Evolutionary conservation across 148 eudicot genomes (phyloP), one percentile per base, ranked within the genome.

Genomic region (Camellia lanceoleosa): DNA sequence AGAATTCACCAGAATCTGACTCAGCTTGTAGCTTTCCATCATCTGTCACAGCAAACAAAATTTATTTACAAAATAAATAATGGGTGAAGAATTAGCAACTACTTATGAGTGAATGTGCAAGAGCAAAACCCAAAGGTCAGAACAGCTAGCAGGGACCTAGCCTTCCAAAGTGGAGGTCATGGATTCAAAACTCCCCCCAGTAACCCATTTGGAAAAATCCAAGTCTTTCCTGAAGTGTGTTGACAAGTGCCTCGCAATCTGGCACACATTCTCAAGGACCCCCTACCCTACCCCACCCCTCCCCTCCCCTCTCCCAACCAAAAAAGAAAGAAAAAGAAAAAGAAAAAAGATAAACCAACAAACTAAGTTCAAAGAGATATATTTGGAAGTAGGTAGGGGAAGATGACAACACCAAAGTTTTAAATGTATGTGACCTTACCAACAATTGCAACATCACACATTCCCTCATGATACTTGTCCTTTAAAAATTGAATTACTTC

Each of bases 1-100:
- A 97, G 74, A 97, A 97, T 78, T 87, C 94, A 85, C 99, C 99
- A 82, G 99, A 97, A 85, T 97, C 98, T 43, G 92, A 86, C 87
- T 97, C 99, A 8, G 98, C 90, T 85, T 97, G 95, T 78, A 97
- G 90, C 63, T 94, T 97, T 41, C 99, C 99, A 84, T 97, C 99
- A 89, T 97, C 99, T 97, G 82, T 46, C 47, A 18, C 68, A 19
- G 59, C 38, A n/a, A 59, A 15, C 66, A 71, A 64, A 44, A 82
- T 70, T 58, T 58, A 11, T 15, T 13, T 47, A 16, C 51, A 75
- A 23, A 47, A 82, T 18, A 12, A 30, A 70, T n/a, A 63, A 38
- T 10, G 20, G 23, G 76, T 4, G 19, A 47, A 13, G n/a, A 82
- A 68, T 38, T 20, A 30, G 43, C 59, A 58, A 65, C 68, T 46